Conservation (phyloP, 768 basidiomycete genomes). For the Serendipita sp. region DNA sequence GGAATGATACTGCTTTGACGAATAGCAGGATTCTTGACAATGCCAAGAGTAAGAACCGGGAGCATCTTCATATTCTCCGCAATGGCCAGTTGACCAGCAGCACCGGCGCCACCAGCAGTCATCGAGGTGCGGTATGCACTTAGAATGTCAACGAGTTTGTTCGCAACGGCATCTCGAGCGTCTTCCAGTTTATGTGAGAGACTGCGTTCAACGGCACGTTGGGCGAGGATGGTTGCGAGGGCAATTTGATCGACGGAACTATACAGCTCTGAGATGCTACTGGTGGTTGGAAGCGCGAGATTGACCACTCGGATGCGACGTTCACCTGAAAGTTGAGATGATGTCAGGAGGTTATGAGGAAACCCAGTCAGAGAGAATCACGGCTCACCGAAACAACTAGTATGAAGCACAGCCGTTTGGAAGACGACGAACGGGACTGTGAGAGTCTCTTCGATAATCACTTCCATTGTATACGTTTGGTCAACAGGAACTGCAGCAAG, state of each 20-base stretch:
- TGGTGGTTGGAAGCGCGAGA: constrained; percentile 72
- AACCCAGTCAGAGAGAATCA: background rate
- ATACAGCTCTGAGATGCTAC: constrained; percentile 74
- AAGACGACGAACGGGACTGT: constrained; percentile 82
- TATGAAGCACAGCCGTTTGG: constrained; percentile 89
- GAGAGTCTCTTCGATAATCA: constrained; percentile 89
- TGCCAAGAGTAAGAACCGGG: constrained; percentile 72
- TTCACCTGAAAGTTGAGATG: constrained; percentile 31
- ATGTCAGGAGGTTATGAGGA: background rate
- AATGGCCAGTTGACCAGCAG: constrained; percentile 83
- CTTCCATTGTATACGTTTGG: constrained; percentile 88
- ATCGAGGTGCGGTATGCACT: constrained; percentile 88
- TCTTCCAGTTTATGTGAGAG: constrained; percentile 79
- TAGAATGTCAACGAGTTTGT: constrained; percentile 72
- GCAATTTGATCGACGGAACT: constrained; percentile 83
- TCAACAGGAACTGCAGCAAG: constrained; percentile 95
- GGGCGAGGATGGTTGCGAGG: constrained; percentile 64
- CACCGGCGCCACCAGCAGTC: constrained; percentile 84
- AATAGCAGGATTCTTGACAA: constrained; percentile 91
- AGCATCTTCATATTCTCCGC: constrained; percentile 91
- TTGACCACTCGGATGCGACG: constrained; percentile 85
- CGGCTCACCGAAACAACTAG: constrained; percentile 65
- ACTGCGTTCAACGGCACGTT: constrained; percentile 84
- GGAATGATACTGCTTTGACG: constrained; percentile 95
- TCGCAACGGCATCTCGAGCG: constrained; percentile 65